Evolutionary conservation across 2,329 filamentous ascomycete species (phyloP).

Genomic region (Botrytis sinoallii): DNA sequence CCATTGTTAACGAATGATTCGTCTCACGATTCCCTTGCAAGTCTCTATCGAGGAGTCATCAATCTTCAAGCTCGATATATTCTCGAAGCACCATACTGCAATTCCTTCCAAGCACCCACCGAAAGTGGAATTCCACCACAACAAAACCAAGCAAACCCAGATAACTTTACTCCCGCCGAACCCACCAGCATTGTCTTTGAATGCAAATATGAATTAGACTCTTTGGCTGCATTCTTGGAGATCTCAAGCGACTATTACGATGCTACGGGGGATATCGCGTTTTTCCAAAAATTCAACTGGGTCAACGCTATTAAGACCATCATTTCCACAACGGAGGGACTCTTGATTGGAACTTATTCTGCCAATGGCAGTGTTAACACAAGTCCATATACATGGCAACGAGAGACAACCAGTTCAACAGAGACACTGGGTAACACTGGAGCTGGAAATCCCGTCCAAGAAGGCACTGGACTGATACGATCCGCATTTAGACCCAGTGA

Average conservation of each 20-base stretch:
- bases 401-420: conserved; percentile 68
- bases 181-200: conserved; percentile 80
- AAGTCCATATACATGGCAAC: conserved; percentile 72
- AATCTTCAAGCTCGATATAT: conserved; percentile 70
- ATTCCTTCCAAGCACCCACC: conserved; percentile 82
- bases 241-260: conserved; percentile 77
- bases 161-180: conserved; percentile 63
- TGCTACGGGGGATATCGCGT: conserved; percentile 66
- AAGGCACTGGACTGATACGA: conserved; percentile 73
- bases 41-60: conserved; percentile 67
- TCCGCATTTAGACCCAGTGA: conserved; percentile 90
- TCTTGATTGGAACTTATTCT: conserved; percentile 73
- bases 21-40: conserved; percentile 58
- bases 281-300: conserved; percentile 74
- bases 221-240: conserved; percentile 80
- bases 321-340: conserved; percentile 63
- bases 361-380: conserved; percentile 53
- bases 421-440: conserved; percentile 79
- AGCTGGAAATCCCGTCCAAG: conserved; percentile 73
- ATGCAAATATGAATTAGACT: conserved; percentile 95
- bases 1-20: conserved; percentile 55
- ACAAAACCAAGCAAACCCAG: conserved; percentile 55
- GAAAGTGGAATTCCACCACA: conserved; percentile 64
- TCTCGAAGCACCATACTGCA: conserved; percentile 73
- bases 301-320: conserved; percentile 67